Evolutionary conservation across 768 basidiomycete genomes (phyloP).

Genomic region (Mycena kentingensis): DNA sequence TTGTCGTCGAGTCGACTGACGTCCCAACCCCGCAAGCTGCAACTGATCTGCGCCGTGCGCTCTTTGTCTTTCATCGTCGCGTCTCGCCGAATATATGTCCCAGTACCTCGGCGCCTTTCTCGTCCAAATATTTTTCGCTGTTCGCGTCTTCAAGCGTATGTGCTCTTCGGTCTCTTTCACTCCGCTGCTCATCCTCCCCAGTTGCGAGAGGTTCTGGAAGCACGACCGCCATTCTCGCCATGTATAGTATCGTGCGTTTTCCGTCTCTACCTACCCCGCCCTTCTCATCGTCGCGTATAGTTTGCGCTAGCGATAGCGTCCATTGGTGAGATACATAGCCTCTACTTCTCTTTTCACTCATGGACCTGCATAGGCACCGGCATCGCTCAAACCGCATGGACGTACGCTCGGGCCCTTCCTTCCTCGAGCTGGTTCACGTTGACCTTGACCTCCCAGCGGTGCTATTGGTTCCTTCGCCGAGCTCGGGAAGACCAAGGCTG

Average conservation of each 20-base stretch:
- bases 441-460: not conserved
- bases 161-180: not conserved
- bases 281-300: not conserved
- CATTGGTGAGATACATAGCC: no score
- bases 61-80: no score
- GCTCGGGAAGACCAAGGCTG: not conserved
- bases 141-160: conserved; percentile 8
- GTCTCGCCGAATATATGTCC: not conserved
- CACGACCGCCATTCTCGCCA: not conserved
- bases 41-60: no score
- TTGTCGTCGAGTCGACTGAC: no score
- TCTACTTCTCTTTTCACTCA: no score
- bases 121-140: conserved; percentile 13
- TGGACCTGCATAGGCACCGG: no score
- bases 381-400: conserved; percentile 6
- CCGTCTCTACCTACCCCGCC: not conserved
- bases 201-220: no score
- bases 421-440: not conserved
- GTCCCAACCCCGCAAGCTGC: no score
- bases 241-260: not conserved
- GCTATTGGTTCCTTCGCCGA: no score
- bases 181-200: no score
- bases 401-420: conserved; percentile 12
- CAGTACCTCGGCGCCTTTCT: conserved; percentile 17
- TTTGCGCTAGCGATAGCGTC: not conserved